phyloP scores from a whole-genome alignment of 441 rosid genomes.

The Pelargonium fulgidum region DNA sequence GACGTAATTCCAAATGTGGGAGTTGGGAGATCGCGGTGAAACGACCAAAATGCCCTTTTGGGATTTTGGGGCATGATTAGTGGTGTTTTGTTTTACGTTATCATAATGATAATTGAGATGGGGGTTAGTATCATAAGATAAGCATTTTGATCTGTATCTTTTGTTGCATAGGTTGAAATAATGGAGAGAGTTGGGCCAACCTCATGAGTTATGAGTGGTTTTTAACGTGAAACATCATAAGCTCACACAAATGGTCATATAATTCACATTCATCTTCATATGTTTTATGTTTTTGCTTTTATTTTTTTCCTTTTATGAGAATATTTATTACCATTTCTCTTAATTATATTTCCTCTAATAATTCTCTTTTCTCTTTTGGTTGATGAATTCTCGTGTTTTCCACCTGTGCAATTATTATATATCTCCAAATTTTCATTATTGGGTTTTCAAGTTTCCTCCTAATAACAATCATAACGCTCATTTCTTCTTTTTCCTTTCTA shows the following conservation, averaged over 20 bases:
- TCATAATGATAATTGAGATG: conserved; percentile 9
- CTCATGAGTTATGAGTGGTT: conserved; percentile 6
- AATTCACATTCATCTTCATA: background rate
- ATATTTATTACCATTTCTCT: background rate
- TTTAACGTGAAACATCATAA: conserved; percentile 11
- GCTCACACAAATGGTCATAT: conserved; percentile 1
- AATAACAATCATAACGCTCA: too few relatives aligned
- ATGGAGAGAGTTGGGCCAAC: conserved; percentile 4
- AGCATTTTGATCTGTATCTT: conserved; percentile 2
- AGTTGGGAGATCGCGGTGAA: background rate
- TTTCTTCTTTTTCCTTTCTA: too few relatives aligned
- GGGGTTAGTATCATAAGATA: conserved; percentile 10
- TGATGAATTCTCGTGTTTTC: too few relatives aligned
- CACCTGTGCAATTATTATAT: too few relatives aligned
- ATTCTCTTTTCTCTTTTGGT: too few relatives aligned
- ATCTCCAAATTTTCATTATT: too few relatives aligned
- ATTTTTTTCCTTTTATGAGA: background rate
- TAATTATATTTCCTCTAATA: too few relatives aligned
- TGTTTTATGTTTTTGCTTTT: background rate
- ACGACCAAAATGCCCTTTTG: background rate
- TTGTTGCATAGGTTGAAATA: background rate
- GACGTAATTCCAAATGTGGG: too few relatives aligned
- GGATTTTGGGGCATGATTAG: conserved; percentile 1
- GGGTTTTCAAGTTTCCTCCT: too few relatives aligned
- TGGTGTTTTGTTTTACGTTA: conserved; percentile 11